Conservation (phyloP, 805 yeast genomes). For the Helenozyma baotianmanensis region DNA sequence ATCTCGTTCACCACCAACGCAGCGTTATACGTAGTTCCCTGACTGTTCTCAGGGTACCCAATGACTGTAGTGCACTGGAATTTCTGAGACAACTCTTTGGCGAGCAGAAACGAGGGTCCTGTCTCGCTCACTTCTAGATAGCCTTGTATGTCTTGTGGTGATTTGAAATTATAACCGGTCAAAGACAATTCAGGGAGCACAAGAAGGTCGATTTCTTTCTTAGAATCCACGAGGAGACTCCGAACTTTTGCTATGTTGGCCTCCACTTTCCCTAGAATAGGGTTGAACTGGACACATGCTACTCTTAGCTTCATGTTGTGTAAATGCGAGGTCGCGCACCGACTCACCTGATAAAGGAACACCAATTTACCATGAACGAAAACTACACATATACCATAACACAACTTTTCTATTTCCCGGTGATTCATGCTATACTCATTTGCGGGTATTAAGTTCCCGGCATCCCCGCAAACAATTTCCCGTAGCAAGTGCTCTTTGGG, state of each 20-base stretch:
- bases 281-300: slow-evolving; percentile 67
- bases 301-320: slow-evolving; percentile 45
- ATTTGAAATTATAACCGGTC: slow-evolving; percentile 73
- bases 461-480: slow-evolving; percentile 50
- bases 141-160: slow-evolving; percentile 46
- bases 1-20: slow-evolving; percentile 57
- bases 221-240: slow-evolving; percentile 26
- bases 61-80: slow-evolving; percentile 63
- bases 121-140: slow-evolving; percentile 45
- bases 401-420: background rate
- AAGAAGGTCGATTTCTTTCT: slow-evolving; percentile 53
- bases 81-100: slow-evolving; percentile 44
- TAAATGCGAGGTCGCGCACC: background rate
- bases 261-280: slow-evolving; percentile 55
- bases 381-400: background rate
- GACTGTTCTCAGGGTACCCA: slow-evolving; percentile 73
- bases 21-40: slow-evolving; percentile 54
- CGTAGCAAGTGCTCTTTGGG: slow-evolving; percentile 41
- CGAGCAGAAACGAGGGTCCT: slow-evolving; percentile 55
- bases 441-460: too few relatives aligned
- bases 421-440: too few relatives aligned
- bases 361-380: background rate
- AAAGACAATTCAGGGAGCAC: slow-evolving; percentile 81
- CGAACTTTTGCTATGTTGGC: slow-evolving; percentile 49
- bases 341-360: background rate